Evolutionary conservation across 352 stramenopile species (phyloP).

Genomic region (Globisporangium takayamanum): DNA sequence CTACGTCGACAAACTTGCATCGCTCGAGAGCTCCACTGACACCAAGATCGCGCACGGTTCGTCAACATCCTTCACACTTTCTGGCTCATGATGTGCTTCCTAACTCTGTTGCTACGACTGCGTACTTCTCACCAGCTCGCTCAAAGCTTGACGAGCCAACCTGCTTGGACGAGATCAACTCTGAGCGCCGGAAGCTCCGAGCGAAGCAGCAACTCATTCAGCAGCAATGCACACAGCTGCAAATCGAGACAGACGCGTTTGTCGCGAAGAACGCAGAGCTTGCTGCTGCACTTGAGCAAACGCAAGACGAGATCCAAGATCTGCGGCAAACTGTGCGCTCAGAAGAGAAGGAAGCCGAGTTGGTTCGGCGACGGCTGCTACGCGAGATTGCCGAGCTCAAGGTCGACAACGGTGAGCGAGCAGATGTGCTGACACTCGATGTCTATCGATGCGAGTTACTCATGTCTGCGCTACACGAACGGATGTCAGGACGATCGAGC

Average conservation of each 20-base stretch:
- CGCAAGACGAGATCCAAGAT: slow-evolving; percentile 19
- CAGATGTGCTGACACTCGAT: not conserved
- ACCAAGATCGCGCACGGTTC: slow-evolving; percentile 17
- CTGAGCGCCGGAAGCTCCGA: slow-evolving; percentile 33
- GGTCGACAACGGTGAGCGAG: slow-evolving; percentile 29
- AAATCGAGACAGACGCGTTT: slow-evolving; percentile 24
- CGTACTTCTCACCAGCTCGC: slow-evolving; percentile 9
- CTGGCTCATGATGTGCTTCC: not conserved
- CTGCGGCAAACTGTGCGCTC: slow-evolving; percentile 22
- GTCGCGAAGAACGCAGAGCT: slow-evolving; percentile 21
- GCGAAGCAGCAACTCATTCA: slow-evolving; percentile 38
- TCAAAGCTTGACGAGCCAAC: slow-evolving; percentile 15
- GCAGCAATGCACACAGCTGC: slow-evolving; percentile 33
- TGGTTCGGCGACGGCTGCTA: slow-evolving; percentile 23
- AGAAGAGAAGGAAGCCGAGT: slow-evolving; percentile 32
- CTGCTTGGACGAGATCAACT: slow-evolving; percentile 16
- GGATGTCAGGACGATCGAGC: slow-evolving; percentile 22
- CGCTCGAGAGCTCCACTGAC: slow-evolving; percentile 10
- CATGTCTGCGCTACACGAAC: not conserved
- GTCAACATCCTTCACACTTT: not conserved
- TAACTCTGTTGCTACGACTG: not conserved
- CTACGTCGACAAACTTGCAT: slow-evolving; percentile 18
- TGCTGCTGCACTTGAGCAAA: slow-evolving; percentile 19
- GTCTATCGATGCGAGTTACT: not conserved
- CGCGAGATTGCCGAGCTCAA: slow-evolving; percentile 25